These are phyloP conservation scores for Tuber microsphaerosporum DNA, from an alignment of 495 filamentous ascomycete genomes.

Conservation along the genomic window DNA sequence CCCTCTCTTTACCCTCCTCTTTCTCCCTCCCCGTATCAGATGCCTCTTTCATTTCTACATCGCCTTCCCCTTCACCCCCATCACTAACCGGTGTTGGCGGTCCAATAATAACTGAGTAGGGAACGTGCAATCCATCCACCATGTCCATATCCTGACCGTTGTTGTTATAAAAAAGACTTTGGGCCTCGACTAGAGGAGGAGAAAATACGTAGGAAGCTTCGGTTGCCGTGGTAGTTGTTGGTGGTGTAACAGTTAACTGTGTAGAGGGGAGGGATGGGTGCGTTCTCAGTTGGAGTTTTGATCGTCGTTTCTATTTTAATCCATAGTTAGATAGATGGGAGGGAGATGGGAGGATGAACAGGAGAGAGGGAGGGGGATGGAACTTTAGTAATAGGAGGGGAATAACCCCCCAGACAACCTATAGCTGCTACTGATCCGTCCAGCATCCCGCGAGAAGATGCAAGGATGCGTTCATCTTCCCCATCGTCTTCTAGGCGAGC, in stretches of 20 bases:
- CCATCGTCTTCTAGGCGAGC: not conserved
- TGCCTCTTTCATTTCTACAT: constrained; percentile 31
- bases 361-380: not conserved
- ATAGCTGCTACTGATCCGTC: not conserved
- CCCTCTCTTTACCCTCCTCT: not conserved
- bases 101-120: constrained; percentile 16
- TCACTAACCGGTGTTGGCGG: constrained; percentile 27
- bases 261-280: not conserved
- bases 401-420: not conserved
- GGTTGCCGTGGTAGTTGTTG: not conserved
- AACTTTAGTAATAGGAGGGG: not conserved
- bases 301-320: not conserved
- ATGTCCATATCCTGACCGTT: not conserved
- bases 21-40: not conserved
- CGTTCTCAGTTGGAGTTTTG: not conserved
- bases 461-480: not conserved
- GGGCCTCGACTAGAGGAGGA: not conserved
- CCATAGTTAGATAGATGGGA: not conserved
- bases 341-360: too few species aligned
- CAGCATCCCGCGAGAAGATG: not conserved
- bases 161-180: not conserved
- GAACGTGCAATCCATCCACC: not conserved
- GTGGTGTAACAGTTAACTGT: not conserved
- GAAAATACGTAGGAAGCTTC: not conserved
- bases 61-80: constrained; percentile 13